phyloP scores from a whole-genome alignment of 345 rosid species.

The Populus nigra region DNA sequence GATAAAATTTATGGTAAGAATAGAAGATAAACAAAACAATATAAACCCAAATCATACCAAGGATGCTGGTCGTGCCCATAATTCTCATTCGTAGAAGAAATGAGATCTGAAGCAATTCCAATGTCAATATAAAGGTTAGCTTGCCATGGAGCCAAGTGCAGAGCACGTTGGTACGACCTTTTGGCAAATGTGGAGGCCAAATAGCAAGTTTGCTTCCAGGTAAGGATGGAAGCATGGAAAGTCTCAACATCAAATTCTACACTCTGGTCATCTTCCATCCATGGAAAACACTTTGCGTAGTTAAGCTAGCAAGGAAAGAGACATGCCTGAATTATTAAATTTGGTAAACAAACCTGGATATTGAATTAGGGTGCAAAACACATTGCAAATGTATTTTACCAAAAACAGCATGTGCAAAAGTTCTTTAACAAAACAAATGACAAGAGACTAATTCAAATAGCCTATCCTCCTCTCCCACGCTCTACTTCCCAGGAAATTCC shows the following conservation, averaged over 20 bases:
- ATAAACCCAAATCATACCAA: conserved; percentile 51
- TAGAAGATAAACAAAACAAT: conserved; percentile 12
- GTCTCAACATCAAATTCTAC: conserved; percentile 33
- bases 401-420: too few species aligned
- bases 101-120: conserved; percentile 69
- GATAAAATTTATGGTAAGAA: conserved; percentile 10
- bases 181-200: conserved; percentile 62
- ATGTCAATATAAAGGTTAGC: conserved; percentile 75
- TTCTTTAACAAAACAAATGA: not conserved
- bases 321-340: conserved; percentile 6
- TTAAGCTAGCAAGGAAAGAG: conserved; percentile 52
- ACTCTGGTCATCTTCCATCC: conserved; percentile 46
- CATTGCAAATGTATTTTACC: not conserved
- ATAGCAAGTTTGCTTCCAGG: conserved; percentile 68
- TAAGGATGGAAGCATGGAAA: conserved; percentile 49
- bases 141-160: conserved; percentile 88
- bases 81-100: conserved; percentile 44
- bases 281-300: conserved; percentile 75
- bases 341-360: not conserved
- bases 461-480: not conserved
- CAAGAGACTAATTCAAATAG: not conserved
- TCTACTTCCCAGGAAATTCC: not conserved
- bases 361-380: not conserved
- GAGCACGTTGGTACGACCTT: conserved; percentile 72
- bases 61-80: conserved; percentile 28